phyloP scores from a whole-genome alignment of 176 grass and related monocot genomes.

The sorghum (Sorghum bicolor) region DNA sequence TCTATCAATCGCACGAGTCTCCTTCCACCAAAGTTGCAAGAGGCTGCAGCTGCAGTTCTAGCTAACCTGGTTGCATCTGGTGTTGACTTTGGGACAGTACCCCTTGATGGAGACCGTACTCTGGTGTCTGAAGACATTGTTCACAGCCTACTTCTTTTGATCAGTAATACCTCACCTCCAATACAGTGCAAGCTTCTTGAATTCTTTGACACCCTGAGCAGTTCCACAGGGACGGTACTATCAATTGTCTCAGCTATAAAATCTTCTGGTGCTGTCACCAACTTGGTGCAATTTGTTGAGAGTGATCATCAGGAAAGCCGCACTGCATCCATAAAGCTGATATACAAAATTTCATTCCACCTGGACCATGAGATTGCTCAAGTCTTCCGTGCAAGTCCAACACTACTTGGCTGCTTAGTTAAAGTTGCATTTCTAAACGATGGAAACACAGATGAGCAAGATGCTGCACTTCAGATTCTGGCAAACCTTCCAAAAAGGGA shows the following conservation, averaged over 20 bases:
- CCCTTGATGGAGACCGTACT: constrained; percentile 44
- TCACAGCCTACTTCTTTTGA: constrained; percentile 69
- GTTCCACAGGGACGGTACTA: constrained; percentile 36
- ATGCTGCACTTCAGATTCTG: constrained; percentile 59
- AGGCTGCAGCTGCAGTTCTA: constrained; percentile 61
- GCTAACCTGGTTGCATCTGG: constrained; percentile 61
- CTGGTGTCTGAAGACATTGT: constrained; percentile 68
- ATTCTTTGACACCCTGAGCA: constrained; percentile 45
- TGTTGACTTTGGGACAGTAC: constrained; percentile 45
- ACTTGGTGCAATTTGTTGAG: constrained; percentile 72
- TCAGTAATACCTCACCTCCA: constrained; percentile 66
- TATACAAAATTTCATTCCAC: constrained; percentile 58
- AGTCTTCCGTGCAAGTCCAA: constrained; percentile 48
- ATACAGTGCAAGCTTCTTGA: constrained; percentile 77
- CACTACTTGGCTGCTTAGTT: constrained; percentile 61
- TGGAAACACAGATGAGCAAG: constrained; percentile 52
- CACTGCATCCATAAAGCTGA: constrained; percentile 51
- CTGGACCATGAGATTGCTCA: constrained; percentile 65
- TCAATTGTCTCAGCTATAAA: constrained; percentile 67
- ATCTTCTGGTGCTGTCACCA: constrained; percentile 66
- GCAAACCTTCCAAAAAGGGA: constrained; percentile 61
- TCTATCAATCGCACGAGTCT: constrained; percentile 46
- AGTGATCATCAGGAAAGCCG: constrained; percentile 58
- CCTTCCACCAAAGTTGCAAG: constrained; percentile 66
- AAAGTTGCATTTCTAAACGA: constrained; percentile 33